Evolutionary conservation across 257 asterid genomes (phyloP), one percentile per base, ranked within the genome.

Genomic region (Asclepias syriaca): DNA sequence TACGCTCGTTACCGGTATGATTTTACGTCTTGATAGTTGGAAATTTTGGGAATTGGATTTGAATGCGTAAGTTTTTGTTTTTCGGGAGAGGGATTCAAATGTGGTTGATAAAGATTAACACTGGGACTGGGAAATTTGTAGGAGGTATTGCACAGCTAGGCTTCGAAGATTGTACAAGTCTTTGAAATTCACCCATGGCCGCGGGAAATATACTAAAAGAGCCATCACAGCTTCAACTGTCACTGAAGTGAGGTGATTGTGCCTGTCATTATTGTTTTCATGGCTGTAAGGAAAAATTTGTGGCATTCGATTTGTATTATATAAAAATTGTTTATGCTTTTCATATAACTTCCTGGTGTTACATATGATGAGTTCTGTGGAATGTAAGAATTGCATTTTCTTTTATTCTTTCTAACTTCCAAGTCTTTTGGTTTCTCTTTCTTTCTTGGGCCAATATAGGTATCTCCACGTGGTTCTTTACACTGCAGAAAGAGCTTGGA

Each of bases 401-500:
- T 12, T 57, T 54, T 45, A 43, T 63, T 4, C 11, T 57, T n/a
- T 27, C 24, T 64, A 68, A 21, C 55, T 58, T 60, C 64, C 24
- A 29, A 27, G 0, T 56, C 6, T 74, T 29, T 6, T 72, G 60
- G 21, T 51, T 49, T 43, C 21, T 53, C 18, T 58, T 40, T 12
- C 19, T 12, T 19, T 61, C 1, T 74, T 69, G 73, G 70, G 70
- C 49, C 65, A 29, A 65, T 78, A 54, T 69, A 94, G 99, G 90
- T 94, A 82, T 90, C 98, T 94, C 74, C 99, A 94, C 75, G 43
- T 94, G 86, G 85, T 90, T 77, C 85, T 94, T 66, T 94, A 94
- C 81, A 74, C 90, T 54, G 85, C 98, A 49, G 99, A 94, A 85
- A 94, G 99, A 85, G 98, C 99, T 69, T 94, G 99, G 99, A 90